Conservation (phyloP, 345 rosid genomes). For the Salix koriyanagi region DNA sequence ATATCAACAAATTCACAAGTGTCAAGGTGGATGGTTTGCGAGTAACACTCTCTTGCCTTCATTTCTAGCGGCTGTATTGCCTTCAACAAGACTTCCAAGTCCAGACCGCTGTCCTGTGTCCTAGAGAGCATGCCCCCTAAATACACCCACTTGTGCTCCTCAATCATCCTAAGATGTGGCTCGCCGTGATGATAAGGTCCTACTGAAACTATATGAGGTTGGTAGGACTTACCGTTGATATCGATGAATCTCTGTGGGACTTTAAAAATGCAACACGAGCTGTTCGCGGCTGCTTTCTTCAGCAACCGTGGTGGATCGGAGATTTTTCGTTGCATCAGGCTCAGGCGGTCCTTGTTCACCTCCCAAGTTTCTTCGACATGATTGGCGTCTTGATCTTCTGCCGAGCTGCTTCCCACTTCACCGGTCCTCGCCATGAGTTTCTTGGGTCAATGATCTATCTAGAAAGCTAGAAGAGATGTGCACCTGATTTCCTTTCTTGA, state of each 20-base stretch:
- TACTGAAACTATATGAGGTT: conserved; percentile 63
- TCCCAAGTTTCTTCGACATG: conserved; percentile 23
- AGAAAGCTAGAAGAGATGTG: not conserved
- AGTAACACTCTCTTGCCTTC: conserved; percentile 60
- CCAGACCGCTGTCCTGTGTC: conserved; percentile 17
- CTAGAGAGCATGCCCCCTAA: conserved; percentile 44
- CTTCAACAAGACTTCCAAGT: conserved; percentile 43
- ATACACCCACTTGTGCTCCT: conserved; percentile 82
- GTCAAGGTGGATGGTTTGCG: conserved; percentile 43
- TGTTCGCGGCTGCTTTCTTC: conserved; percentile 33
- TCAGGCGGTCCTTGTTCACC: conserved; percentile 30
- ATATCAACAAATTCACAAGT: conserved; percentile 52
- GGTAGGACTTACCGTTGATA: conserved; percentile 52
- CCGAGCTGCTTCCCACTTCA: conserved; percentile 4
- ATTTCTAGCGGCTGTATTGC: conserved; percentile 37
- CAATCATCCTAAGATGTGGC: conserved; percentile 48
- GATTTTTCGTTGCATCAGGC: conserved; percentile 38
- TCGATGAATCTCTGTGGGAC: conserved; percentile 43
- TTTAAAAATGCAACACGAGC: conserved; percentile 47
- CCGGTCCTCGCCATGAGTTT: not conserved
- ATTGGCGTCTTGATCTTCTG: conserved; percentile 3
- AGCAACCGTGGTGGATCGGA: conserved; percentile 39
- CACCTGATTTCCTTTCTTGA: not conserved
- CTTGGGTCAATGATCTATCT: not conserved
- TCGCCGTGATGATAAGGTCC: conserved; percentile 70